phyloP scores from a whole-genome alignment of 2,329 filamentous ascomycete genomes.

The Fusarium sp. region DNA sequence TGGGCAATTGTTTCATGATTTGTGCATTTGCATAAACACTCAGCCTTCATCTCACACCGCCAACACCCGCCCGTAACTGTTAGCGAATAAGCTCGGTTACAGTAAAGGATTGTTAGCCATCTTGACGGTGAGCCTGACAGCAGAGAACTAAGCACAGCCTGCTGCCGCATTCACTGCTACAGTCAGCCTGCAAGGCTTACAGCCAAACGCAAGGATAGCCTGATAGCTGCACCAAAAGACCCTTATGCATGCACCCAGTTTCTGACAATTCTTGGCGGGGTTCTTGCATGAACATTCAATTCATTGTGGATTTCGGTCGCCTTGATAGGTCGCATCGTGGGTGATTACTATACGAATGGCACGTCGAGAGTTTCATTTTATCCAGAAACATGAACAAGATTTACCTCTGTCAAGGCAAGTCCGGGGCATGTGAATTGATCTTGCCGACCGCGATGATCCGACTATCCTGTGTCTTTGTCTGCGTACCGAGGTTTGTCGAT shows the following conservation, averaged over 20 bases:
- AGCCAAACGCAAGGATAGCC: constrained; percentile 5
- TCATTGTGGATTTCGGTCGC: neutral
- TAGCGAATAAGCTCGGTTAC: neutral
- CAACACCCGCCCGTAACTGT: neutral
- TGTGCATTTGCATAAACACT: neutral
- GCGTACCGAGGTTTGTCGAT: neutral
- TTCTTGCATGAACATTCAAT: constrained; percentile 4
- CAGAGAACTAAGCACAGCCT: neutral
- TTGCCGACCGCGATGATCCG: neutral
- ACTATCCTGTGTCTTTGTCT: neutral
- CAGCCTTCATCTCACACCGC: neutral
- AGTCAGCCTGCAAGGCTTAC: constrained; percentile 4
- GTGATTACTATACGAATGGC: neutral
- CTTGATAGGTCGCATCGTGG: neutral
- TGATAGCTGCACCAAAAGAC: neutral
- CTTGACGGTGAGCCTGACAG: neutral
- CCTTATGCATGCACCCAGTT: constrained; percentile 15
- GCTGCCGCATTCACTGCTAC: neutral
- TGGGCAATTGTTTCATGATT: neutral
- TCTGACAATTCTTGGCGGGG: neutral
- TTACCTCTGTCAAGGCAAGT: neutral
- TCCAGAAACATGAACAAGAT: neutral
- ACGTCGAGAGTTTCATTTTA: neutral
- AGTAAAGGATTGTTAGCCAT: neutral
- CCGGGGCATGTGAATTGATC: neutral